A percentile compares a stretch with the other conserved stretches of the same genome.
These are phyloP conservation scores for Talaromyces proteolyticus DNA, from an alignment of 495 filamentous ascomycete genomes.

Conservation along the genomic window DNA sequence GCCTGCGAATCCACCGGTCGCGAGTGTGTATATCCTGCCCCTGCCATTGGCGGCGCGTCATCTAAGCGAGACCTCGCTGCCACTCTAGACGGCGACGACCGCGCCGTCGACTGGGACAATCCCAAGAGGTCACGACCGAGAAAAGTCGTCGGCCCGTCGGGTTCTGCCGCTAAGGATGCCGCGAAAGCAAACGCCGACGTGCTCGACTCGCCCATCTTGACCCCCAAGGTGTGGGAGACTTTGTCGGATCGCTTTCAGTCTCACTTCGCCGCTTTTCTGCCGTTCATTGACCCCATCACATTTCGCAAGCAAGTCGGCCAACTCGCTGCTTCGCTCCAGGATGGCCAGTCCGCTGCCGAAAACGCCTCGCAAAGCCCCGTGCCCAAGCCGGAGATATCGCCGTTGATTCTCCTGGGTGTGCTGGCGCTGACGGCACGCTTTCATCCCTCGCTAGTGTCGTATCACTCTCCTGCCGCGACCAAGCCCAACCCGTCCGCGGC, in stretches of 20 bases:
- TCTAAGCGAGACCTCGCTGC: conserved; percentile 52
- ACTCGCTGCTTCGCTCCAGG: conserved; percentile 23
- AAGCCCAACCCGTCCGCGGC: conserved; percentile 57
- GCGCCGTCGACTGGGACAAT: conserved; percentile 47
- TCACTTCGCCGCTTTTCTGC: conserved; percentile 75
- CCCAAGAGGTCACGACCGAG: conserved; percentile 51
- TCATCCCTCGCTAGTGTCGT: conserved; percentile 61
- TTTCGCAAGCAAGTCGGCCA: conserved; percentile 56
- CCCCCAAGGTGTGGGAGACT: conserved; percentile 62
- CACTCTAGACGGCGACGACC: conserved; percentile 45
- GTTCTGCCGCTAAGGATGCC: conserved; percentile 20
- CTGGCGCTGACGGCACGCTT: conserved; percentile 76
- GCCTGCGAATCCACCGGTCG: conserved; percentile 71
- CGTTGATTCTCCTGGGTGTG: conserved; percentile 71
- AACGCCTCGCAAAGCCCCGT: conserved; percentile 19
- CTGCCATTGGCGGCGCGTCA: conserved; percentile 47
- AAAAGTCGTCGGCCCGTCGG: conserved; percentile 37
- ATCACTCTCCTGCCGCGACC: conserved; percentile 46
- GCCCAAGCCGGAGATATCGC: conserved; percentile 43
- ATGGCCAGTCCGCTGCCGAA: conserved; percentile 10
- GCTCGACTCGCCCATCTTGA: conserved; percentile 50
- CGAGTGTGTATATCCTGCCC: conserved; percentile 69
- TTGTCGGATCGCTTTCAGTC: conserved; percentile 76
- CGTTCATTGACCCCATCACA: conserved; percentile 75
- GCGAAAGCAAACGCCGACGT: conserved; percentile 30